Conservation (phyloP, 345 rosid genomes). For the Streptanthus diversifolius region DNA sequence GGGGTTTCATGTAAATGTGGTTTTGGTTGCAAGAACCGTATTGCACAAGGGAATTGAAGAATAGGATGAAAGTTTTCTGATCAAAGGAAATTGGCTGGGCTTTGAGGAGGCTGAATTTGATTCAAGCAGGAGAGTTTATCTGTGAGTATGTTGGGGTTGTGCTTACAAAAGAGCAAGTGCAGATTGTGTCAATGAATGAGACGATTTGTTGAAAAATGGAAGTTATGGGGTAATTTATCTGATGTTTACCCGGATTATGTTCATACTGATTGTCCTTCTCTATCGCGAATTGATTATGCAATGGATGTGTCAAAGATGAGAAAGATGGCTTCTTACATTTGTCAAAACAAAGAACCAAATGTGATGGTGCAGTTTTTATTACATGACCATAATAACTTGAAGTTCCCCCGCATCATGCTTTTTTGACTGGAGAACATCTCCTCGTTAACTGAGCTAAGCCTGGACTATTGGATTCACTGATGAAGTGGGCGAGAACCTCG, state of each 20-base stretch:
- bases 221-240: constrained; percentile 78
- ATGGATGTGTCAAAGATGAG: constrained; percentile 91
- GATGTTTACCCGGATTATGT: constrained; percentile 45
- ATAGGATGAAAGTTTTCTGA: constrained; percentile 74
- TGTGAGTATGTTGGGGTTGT: constrained; percentile 83
- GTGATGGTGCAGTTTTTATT: constrained; percentile 75
- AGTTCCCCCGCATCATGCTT: constrained; percentile 87
- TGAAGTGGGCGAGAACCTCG: constrained; percentile 59
- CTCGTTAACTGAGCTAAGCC: constrained; percentile 71
- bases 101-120: constrained; percentile 63
- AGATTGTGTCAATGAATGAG: constrained; percentile 58
- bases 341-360: constrained; percentile 74
- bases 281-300: constrained; percentile 80
- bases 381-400: constrained; percentile 69
- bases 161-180: constrained; percentile 67
- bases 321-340: constrained; percentile 88
- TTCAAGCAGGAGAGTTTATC: constrained; percentile 77
- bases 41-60: constrained; percentile 65
- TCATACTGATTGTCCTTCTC: constrained; percentile 53
- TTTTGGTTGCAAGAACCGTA: constrained; percentile 60
- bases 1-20: constrained; percentile 67
- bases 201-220: constrained; percentile 62
- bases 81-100: constrained; percentile 85
- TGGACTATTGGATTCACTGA: constrained; percentile 83
- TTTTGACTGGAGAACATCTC: constrained; percentile 85